These are phyloP conservation scores for Blastomyces emzantsi DNA, from an alignment of 2,329 filamentous ascomycete genomes.

Conservation along the genomic window DNA sequence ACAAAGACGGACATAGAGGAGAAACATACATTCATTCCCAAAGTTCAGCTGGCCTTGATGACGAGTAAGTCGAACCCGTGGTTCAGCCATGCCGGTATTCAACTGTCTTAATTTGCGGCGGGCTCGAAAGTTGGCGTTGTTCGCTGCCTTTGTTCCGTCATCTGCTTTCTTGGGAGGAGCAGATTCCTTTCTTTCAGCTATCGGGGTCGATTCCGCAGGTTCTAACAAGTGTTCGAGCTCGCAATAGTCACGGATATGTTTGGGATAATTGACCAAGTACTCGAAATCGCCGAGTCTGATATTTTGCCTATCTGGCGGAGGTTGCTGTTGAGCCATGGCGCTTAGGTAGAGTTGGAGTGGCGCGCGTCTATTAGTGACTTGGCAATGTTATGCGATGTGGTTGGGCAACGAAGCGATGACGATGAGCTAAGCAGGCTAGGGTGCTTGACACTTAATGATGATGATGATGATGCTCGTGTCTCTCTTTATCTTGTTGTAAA, in stretches of 20 bases:
- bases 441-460: neutral
- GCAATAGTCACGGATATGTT: neutral
- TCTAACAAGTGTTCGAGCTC: neutral
- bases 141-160: neutral
- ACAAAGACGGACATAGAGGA: neutral
- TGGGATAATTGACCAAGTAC: neutral
- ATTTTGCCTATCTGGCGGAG: neutral
- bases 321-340: neutral
- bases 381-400: neutral
- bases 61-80: conserved; percentile 64
- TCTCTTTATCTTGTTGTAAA: neutral
- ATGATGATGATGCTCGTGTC: neutral
- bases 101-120: conserved; percentile 5
- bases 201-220: neutral
- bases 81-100: conserved; percentile 52
- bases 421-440: neutral
- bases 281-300: neutral
- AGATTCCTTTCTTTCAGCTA: neutral
- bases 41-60: conserved; percentile 82
- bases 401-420: neutral
- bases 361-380: neutral
- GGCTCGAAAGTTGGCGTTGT: neutral
- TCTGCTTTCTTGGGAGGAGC: neutral
- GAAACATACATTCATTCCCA: conserved; percentile 55
- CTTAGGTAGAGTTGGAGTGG: neutral